Base-by-base conservation (phyloP, 345 rosid genomes). In the Syzygium oleosum region DNA sequence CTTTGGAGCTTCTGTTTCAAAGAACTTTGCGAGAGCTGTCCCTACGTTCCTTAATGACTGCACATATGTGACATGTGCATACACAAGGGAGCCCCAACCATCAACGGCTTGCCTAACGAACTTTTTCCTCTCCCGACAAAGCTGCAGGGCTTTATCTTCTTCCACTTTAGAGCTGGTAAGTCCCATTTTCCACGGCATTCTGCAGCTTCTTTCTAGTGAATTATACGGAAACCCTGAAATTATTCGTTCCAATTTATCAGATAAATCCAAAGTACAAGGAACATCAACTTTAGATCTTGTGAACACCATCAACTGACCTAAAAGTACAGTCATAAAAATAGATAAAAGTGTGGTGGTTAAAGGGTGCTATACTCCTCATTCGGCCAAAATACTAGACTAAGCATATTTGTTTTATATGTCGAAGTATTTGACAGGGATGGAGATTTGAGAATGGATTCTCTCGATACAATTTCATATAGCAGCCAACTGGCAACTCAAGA, bases 71-170 rank as follows among this genome's bases (percentile, higher is more conserved):
- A 94, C 90, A 63, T 98, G 99, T 88, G 98, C 92, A 52, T 96
- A 95, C 9, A 98, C 98, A 65, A 98, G 92, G 83, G 95, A 93
- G 88, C 97, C 96, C 89, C 99, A 92, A 27, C 99, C 99, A 92
- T 98, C 97, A 12, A 98, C 98, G 55, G 99, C 98, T 92, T 96
- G 99, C 89, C 93, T 90, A 25, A 98, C 95, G 86, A 90, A 95
- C 86, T 95, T 96, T 92, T 93, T 98, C 90, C 99, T 94, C 85
- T 96, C 99, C 12, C 97, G 93, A 90, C 99, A 98, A 87, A 98
- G 93, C 91, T 91, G 95, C 92, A 98, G 90, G 86, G 98, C 98
- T 91, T 94, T 93, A 85, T 95, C 99, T 92, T 96, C 99, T 87
- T 96, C 98, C 56, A 86, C 85, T 90, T 93, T 96, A 87, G 99